Evolutionary conservation across 192 early-diverging fungal species (phyloP).

Genomic region (Phycomyces blakesleeanus): DNA sequence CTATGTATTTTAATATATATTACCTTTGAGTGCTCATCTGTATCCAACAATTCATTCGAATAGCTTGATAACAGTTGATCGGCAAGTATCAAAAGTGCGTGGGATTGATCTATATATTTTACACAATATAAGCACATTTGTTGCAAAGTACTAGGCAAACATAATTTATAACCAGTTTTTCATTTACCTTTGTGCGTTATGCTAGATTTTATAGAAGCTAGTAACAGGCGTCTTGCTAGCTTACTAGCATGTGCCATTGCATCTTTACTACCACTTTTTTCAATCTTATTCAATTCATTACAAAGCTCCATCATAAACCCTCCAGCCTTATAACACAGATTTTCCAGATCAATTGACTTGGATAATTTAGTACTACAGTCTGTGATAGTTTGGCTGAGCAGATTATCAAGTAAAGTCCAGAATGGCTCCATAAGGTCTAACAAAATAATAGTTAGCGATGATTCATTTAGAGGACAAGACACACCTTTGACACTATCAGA

Average conservation of each 20-base stretch:
- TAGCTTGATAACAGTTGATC: conserved; percentile 4
- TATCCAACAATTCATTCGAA: neutral
- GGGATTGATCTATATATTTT: neutral
- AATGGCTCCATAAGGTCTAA: conserved; percentile 12
- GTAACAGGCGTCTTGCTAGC: conserved; percentile 4
- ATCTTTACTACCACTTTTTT: neutral
- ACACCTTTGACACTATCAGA: conserved; percentile 14
- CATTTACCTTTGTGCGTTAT: conserved; percentile 9
- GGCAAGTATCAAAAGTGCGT: conserved; percentile 4
- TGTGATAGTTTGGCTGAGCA: conserved; percentile 6
- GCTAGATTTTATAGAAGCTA: conserved; percentile 3
- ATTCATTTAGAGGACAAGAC: neutral
- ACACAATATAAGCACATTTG: neutral
- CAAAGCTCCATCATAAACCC: neutral
- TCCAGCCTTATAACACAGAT: conserved; percentile 8
- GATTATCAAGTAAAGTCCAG: conserved; percentile 10
- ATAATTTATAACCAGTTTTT: neutral
- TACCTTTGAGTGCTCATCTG: neutral
- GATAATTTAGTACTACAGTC: neutral
- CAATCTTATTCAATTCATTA: neutral
- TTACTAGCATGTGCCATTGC: neutral
- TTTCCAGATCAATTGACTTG: neutral
- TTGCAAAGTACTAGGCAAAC: too few relatives aligned
- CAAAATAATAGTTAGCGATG: neutral
- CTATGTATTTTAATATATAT: neutral